Evolutionary conservation across 768 basidiomycete species (phyloP).

Genomic region (Clitopilus passeckerianus): DNA sequence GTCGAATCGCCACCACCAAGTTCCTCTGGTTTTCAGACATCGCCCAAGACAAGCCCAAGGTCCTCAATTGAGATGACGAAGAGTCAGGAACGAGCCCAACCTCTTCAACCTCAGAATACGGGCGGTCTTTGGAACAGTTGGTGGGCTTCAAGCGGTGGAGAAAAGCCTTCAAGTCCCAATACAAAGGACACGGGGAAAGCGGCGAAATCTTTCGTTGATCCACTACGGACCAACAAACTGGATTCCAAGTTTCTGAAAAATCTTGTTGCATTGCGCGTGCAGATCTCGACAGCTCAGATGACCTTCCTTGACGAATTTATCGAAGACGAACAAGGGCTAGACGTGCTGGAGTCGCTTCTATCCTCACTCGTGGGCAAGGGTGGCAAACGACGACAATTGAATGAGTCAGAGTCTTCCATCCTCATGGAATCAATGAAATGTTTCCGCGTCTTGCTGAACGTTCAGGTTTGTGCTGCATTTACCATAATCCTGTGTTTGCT

Average conservation of each 20-base stretch:
- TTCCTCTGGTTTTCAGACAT: conserved; percentile 12
- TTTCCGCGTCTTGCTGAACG: conserved; percentile 79
- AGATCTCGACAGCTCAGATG: conserved; percentile 78
- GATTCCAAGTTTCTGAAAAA: conserved; percentile 69
- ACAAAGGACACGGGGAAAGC: conserved; percentile 36
- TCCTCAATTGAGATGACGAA: conserved; percentile 35
- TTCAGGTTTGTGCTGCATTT: conserved; percentile 49
- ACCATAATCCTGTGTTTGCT: neutral
- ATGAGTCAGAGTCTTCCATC: conserved; percentile 63
- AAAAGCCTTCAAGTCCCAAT: conserved; percentile 26
- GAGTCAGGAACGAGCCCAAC: conserved; percentile 26
- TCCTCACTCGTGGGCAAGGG: conserved; percentile 60
- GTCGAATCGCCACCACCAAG: conserved; percentile 26
- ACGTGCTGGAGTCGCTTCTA: conserved; percentile 53
- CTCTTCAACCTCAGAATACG: conserved; percentile 60
- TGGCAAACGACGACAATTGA: conserved; percentile 54
- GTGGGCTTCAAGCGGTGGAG: conserved; percentile 69
- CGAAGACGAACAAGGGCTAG: conserved; percentile 58
- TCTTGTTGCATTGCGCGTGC: conserved; percentile 77
- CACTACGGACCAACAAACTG: conserved; percentile 49
- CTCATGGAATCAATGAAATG: conserved; percentile 76
- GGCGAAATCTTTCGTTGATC: conserved; percentile 60
- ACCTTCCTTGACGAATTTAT: conserved; percentile 79
- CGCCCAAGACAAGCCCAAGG: conserved; percentile 19
- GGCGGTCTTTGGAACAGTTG: conserved; percentile 74